phyloP scores from a whole-genome alignment of 2,329 filamentous ascomycete species.

The Leptographium flavum region DNA sequence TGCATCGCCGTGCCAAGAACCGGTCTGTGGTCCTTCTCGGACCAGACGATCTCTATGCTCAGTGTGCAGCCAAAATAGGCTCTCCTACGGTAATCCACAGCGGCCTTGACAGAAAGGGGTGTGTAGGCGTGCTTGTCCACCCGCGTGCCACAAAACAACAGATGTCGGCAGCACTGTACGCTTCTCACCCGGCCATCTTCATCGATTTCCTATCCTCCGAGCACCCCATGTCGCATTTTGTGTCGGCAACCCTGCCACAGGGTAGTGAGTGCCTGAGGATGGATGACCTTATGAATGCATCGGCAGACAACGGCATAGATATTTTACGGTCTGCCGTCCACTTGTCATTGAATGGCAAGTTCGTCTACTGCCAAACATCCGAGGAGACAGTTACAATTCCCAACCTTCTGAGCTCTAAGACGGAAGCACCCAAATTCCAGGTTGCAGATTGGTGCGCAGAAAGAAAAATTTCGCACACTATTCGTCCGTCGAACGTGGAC shows the following conservation, averaged over 20 bases:
- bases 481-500: slow-evolving; percentile 11
- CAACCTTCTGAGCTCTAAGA: not conserved
- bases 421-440: slow-evolving; percentile 9
- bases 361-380: not conserved
- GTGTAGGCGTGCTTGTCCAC: slow-evolving; percentile 11
- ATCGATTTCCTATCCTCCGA: slow-evolving; percentile 19
- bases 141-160: not conserved
- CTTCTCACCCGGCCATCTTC: slow-evolving; percentile 10
- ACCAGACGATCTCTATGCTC: slow-evolving; percentile 17
- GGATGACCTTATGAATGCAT: not conserved
- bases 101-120: not conserved
- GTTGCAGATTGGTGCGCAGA: slow-evolving; percentile 26
- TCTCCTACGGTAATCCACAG: not conserved
- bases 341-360: not conserved
- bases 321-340: not conserved
- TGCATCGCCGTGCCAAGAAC: slow-evolving; percentile 6
- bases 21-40: slow-evolving; percentile 19
- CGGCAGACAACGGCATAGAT: not conserved
- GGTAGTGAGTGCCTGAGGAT: slow-evolving; percentile 14
- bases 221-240: slow-evolving; percentile 14
- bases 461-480: slow-evolving; percentile 13
- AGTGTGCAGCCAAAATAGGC: not conserved
- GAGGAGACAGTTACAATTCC: slow-evolving; percentile 1
- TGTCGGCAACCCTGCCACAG: slow-evolving; percentile 14
- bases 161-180: not conserved